These are phyloP conservation scores for Fusarium nygamai DNA, from an alignment of 2,329 filamentous ascomycete genomes.

Conservation along the genomic window DNA sequence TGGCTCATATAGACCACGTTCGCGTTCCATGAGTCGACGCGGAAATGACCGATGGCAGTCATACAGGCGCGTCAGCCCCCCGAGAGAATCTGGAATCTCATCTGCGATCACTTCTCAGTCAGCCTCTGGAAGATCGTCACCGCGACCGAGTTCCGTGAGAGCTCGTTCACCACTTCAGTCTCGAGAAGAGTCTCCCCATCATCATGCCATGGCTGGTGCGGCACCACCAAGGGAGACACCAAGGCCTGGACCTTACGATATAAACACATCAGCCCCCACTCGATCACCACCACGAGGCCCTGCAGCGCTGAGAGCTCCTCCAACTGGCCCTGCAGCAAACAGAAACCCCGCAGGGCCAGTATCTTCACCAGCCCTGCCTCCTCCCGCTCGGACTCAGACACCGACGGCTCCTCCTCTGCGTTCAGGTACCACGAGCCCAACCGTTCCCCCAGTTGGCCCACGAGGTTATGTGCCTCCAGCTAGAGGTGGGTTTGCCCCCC, in stretches of 20 bases:
- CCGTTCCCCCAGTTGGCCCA: conserved; percentile 63
- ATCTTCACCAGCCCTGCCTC: conserved; percentile 48
- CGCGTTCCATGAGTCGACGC: conserved; percentile 61
- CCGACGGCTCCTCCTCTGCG: conserved; percentile 48
- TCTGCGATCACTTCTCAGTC: conserved; percentile 62
- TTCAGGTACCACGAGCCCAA: conserved; percentile 56
- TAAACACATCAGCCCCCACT: conserved; percentile 40
- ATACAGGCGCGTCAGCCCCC: conserved; percentile 59
- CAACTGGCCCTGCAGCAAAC: conserved; percentile 54
- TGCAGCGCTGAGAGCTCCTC: conserved; percentile 62
- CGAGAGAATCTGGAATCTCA: conserved; percentile 59
- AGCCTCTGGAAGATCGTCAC: conserved; percentile 62
- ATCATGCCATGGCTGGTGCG: conserved; percentile 38
- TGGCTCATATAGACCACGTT: conserved; percentile 63
- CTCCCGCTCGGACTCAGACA: conserved; percentile 49
- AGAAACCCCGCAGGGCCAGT: conserved; percentile 53
- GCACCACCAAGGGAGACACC: conserved; percentile 43
- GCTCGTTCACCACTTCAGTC: conserved; percentile 58
- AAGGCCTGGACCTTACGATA: conserved; percentile 43
- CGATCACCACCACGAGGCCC: conserved; percentile 66
- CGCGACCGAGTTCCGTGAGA: conserved; percentile 59
- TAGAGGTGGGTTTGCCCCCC: conserved; percentile 56
- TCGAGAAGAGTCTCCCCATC: conserved; percentile 52
- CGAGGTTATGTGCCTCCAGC: conserved; percentile 61
- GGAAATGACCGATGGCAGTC: conserved; percentile 56